Base-by-base conservation (phyloP, 1,284 basidiomycete genomes). In the Xanthoconium separans region DNA sequence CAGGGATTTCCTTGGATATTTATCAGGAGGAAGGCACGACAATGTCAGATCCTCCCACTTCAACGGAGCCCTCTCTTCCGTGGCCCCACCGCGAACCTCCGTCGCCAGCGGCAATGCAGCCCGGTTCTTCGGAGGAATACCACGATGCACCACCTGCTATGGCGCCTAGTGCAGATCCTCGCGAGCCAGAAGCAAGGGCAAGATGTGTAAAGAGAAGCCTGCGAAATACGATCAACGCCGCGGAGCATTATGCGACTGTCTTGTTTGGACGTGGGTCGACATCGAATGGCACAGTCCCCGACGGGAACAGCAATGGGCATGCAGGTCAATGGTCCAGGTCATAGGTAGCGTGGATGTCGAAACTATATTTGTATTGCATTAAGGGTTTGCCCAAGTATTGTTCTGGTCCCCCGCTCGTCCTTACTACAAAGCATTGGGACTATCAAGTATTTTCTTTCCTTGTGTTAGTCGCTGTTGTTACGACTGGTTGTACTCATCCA, bases 231-330 rank as follows among this genome's bases (percentile, higher is more conserved):
- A 66, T 88, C 50, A 82, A 76, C 53, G 83, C 78, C 27, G 86
- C 87, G 9, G 87, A 89, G 63, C 80, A 84, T 53, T 84, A 83
- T 61, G 82, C 85, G 4, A 81, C 82, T 7, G 78, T 89, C 59
- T 71, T 87, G 31, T 85, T 87, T 58, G 83, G 84, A 20, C 71
- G 77, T 31, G 58, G 59, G 44, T 70, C 67, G 16, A 44, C 58
- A 24, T 69, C 67, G 18, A 68, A 58, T 27, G 53, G 51, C 43
- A 45, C 56, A 36, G 31, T 44, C 29, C 65, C 63, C 16, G 65
- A 70, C 43, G 56, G 60, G 37, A 61, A 55, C 34, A 46, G 47
- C 44, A 58, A 53, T 40, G 70, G 64, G 36, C 68, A 64, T 44
- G 53, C 50, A 47, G 48, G 57, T 44, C 65, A 61, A 49, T 66